A percentile compares a stretch with the other conserved stretches of the same genome.
These are phyloP conservation scores for Cymbidium sinense DNA, from an alignment of 106 monocot genomes.

Conservation along the genomic window DNA sequence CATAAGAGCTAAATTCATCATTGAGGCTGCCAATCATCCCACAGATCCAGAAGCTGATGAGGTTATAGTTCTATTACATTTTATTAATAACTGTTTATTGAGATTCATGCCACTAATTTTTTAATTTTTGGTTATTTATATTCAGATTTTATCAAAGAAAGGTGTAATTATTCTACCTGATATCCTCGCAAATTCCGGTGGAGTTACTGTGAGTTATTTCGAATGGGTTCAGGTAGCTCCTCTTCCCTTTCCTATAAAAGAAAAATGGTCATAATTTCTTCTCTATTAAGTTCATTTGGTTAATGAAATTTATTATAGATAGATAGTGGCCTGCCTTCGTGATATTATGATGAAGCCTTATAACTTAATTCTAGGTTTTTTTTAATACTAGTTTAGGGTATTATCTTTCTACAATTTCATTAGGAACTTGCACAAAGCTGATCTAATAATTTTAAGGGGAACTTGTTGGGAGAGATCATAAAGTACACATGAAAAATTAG, in stretches of 20 bases:
- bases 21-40: constrained; percentile 74
- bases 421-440: no score
- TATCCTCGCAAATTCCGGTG: constrained; percentile 78
- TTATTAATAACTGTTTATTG: background rate
- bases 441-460: no score
- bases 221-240: constrained; percentile 84
- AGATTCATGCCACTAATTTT: background rate
- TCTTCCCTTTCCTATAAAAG: background rate
- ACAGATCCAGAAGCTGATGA: constrained; percentile 77
- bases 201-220: constrained; percentile 86
- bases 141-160: constrained; percentile 78
- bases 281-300: background rate
- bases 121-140: background rate
- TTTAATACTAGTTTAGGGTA: no score
- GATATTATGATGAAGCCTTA: no score
- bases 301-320: background rate
- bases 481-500: no score
- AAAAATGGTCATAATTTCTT: background rate
- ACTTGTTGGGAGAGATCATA: no score
- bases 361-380: no score
- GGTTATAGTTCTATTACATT: constrained; percentile 17
- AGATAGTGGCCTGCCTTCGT: no score
- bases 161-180: constrained; percentile 78
- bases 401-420: no score
- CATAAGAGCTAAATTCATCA: constrained; percentile 61